These are phyloP conservation scores for Pythium volutum DNA, from an alignment of 352 stramenopile species.

Conservation along the genomic window DNA sequence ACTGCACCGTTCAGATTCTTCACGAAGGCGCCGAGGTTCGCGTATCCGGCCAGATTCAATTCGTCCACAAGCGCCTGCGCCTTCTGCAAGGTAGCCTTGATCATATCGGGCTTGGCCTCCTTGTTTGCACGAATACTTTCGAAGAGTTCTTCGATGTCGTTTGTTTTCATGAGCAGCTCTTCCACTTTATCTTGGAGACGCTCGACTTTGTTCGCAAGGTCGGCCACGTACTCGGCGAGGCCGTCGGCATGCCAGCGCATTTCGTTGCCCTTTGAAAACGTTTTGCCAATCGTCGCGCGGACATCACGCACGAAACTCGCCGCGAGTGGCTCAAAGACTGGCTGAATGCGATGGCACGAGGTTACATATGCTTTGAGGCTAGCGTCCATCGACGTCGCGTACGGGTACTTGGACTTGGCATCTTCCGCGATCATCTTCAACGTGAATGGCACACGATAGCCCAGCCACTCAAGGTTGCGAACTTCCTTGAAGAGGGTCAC, in stretches of 20 bases:
- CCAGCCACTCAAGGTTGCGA: slow-evolving; percentile 97
- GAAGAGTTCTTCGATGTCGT: slow-evolving; percentile 92
- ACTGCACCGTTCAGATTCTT: slow-evolving; percentile 90
- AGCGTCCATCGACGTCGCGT: slow-evolving; percentile 96
- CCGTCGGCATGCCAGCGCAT: slow-evolving; percentile 88
- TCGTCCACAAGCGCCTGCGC: slow-evolving; percentile 94
- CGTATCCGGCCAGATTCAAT: slow-evolving; percentile 93
- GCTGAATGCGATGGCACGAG: slow-evolving; percentile 73
- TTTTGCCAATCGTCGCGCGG: slow-evolving; percentile 84
- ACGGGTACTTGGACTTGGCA: slow-evolving; percentile 95
- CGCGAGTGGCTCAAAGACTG: slow-evolving; percentile 78
- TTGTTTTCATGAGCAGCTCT: slow-evolving; percentile 92
- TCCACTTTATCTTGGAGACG: slow-evolving; percentile 98
- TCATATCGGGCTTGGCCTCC: slow-evolving; percentile 51
- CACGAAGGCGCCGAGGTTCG: slow-evolving; percentile 91
- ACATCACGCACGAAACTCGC: slow-evolving; percentile 79
- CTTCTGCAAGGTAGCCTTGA: slow-evolving; percentile 69
- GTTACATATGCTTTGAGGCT: slow-evolving; percentile 94
- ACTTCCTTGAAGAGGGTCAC: slow-evolving; percentile 99
- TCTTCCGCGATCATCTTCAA: slow-evolving; percentile 95
- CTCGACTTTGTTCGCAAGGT: slow-evolving; percentile 92
- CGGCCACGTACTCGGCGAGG: slow-evolving; percentile 82
- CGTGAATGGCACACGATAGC: slow-evolving; percentile 96
- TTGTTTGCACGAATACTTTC: slow-evolving; percentile 54
- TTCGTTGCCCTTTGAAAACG: slow-evolving; percentile 86